These are phyloP conservation scores for Imleria badia DNA, from an alignment of 768 basidiomycete genomes.

Conservation along the genomic window DNA sequence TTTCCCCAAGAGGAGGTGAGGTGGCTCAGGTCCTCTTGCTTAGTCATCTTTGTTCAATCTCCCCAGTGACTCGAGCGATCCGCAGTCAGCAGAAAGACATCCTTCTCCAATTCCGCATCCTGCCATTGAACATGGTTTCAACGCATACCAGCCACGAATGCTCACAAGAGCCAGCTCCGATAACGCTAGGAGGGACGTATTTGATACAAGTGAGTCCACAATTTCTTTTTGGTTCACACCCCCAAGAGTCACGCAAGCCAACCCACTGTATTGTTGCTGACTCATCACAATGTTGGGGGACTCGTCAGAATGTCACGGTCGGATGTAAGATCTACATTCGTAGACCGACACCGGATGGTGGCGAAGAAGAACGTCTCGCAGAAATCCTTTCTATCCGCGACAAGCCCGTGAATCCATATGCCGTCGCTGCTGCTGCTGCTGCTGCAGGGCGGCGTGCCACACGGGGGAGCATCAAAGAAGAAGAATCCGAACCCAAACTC, in stretches of 20 bases:
- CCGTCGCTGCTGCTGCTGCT: slow-evolving; percentile 19
- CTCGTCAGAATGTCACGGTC: slow-evolving; percentile 73
- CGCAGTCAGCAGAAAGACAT: slow-evolving; percentile 4
- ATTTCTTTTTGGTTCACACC: slow-evolving; percentile 28
- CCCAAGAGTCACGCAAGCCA: slow-evolving; percentile 15
- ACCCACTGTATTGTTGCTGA: slow-evolving; percentile 24
- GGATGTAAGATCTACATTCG: slow-evolving; percentile 96
- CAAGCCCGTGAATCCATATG: slow-evolving; percentile 67
- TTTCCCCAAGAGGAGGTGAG: slow-evolving; percentile 6
- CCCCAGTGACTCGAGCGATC: neutral
- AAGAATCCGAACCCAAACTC: slow-evolving; percentile 52
- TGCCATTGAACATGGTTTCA: slow-evolving; percentile 28
- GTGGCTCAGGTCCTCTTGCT: slow-evolving; percentile 8
- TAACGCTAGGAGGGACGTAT: slow-evolving; percentile 75
- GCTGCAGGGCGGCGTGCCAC: slow-evolving; percentile 37
- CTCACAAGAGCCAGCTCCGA: slow-evolving; percentile 53
- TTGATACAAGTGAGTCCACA: slow-evolving; percentile 59
- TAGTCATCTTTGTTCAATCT: slow-evolving; percentile 18
- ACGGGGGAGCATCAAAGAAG: slow-evolving; percentile 40
- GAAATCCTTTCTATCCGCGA: slow-evolving; percentile 96
- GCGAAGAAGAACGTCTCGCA: slow-evolving; percentile 86
- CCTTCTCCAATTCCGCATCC: slow-evolving; percentile 5
- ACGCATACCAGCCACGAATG: slow-evolving; percentile 33
- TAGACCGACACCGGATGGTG: slow-evolving; percentile 72
- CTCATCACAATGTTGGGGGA: too few species aligned